Percentiles rank a stretch among this genome's conserved stretches.
These are phyloP conservation scores for Castanopsis chinensis DNA, from an alignment of 306 rosid genomes.

Conservation along the genomic window DNA sequence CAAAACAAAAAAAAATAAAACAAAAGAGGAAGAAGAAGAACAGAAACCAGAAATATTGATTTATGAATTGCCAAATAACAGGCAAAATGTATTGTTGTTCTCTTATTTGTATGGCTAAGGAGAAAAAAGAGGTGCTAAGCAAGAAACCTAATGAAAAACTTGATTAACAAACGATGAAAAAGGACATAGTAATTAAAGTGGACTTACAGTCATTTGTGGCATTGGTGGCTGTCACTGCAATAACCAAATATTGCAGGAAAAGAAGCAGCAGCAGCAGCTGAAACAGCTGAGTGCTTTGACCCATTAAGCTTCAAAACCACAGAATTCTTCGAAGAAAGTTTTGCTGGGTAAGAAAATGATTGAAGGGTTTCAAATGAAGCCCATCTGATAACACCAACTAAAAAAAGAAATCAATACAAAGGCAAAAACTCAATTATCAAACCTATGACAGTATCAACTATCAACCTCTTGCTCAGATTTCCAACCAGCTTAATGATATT, in stretches of 20 bases:
- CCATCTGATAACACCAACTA: not conserved
- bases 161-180: not conserved
- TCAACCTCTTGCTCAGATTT: not conserved
- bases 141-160: not conserved
- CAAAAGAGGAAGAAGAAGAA: too few relatives aligned
- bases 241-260: not conserved
- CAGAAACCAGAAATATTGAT: too few relatives aligned
- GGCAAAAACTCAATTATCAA: not conserved
- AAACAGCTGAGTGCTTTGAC: slow-evolving; percentile 4
- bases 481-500: not conserved
- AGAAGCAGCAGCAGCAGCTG: slow-evolving; percentile 11
- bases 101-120: not conserved
- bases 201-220: slow-evolving; percentile 18
- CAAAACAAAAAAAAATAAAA: not conserved
- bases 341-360: not conserved
- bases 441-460: not conserved
- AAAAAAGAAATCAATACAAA: not conserved
- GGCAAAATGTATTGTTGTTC: too few relatives aligned
- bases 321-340: not conserved
- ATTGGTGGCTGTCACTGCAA: not conserved
- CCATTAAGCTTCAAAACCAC: slow-evolving; percentile 11
- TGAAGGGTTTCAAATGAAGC: slow-evolving; percentile 1
- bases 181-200: not conserved
- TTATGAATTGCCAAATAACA: too few relatives aligned
- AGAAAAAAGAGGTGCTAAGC: not conserved